phyloP scores from a whole-genome alignment of 805 yeast genomes.

The Metschnikowia gelsemii region DNA sequence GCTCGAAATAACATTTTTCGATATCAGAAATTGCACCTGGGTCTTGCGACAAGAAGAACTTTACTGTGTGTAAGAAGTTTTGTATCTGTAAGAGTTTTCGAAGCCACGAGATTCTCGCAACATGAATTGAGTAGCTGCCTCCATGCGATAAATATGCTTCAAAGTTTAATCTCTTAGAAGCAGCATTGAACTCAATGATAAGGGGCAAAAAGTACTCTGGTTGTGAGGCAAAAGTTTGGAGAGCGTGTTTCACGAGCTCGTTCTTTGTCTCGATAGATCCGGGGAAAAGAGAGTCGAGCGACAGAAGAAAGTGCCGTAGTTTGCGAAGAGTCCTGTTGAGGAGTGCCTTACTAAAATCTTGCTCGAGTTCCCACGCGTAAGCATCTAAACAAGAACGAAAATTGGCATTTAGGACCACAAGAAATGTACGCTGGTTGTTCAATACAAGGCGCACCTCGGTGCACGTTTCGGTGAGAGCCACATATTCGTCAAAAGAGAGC shows the following conservation, averaged over 20 bases:
- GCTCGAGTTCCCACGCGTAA: constrained; percentile 10
- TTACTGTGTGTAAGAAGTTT: constrained; percentile 11
- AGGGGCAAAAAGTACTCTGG: constrained; percentile 8
- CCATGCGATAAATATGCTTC: too few relatives aligned
- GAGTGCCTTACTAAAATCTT: not conserved
- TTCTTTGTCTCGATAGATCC: not conserved
- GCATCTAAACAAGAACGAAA: constrained; percentile 7
- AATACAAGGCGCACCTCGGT: constrained; percentile 11
- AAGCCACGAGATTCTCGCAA: constrained; percentile 14
- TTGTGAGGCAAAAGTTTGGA: constrained; percentile 5
- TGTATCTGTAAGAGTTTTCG: constrained; percentile 16
- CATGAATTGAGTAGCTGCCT: not conserved
- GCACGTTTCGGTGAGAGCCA: constrained; percentile 15
- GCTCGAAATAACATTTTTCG: constrained; percentile 17
- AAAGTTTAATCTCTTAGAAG: too few relatives aligned
- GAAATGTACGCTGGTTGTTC: constrained; percentile 9
- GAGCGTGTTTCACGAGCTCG: constrained; percentile 1
- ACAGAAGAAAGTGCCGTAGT: constrained; percentile 1
- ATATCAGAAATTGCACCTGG: constrained; percentile 3
- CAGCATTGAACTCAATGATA: constrained; percentile 1
- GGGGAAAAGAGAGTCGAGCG: constrained; percentile 1
- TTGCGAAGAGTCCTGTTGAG: constrained; percentile 1
- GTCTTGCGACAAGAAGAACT: constrained; percentile 7
- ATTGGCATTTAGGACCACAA: constrained; percentile 11
- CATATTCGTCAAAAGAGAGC: constrained; percentile 15